Evolutionary conservation across 2,329 filamentous ascomycete genomes (phyloP).

Genomic region (Pseudocercospora fuligena): DNA sequence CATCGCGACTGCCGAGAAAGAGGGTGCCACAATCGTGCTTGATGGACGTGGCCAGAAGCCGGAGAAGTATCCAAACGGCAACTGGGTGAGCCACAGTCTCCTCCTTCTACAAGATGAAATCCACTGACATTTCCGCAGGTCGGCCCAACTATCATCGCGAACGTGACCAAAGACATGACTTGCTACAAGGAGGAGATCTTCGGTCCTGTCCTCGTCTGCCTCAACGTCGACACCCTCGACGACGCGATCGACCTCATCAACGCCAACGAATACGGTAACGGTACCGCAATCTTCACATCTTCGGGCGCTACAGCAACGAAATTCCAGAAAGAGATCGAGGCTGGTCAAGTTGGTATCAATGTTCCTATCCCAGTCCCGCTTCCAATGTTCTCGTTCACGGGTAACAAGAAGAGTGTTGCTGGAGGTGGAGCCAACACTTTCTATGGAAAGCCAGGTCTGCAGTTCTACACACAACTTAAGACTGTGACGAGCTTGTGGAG

Average conservation of each 20-base stretch:
- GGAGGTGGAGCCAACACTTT: slow-evolving; percentile 93
- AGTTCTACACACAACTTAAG: slow-evolving; percentile 97
- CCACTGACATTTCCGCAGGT: slow-evolving; percentile 54
- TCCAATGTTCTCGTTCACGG: slow-evolving; percentile 53
- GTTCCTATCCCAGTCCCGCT: slow-evolving; percentile 71
- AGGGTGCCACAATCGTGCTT: slow-evolving; percentile 81
- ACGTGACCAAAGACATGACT: slow-evolving; percentile 79
- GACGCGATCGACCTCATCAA: slow-evolving; percentile 84
- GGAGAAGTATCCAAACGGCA: slow-evolving; percentile 80
- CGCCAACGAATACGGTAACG: slow-evolving; percentile 84
- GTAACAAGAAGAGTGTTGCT: slow-evolving; percentile 84
- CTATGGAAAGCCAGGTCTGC: slow-evolving; percentile 89
- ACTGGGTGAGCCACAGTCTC: slow-evolving; percentile 62
- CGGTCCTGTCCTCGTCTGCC: slow-evolving; percentile 79
- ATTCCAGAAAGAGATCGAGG: slow-evolving; percentile 81
- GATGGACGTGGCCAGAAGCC: slow-evolving; percentile 78
- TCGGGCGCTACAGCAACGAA: slow-evolving; percentile 76
- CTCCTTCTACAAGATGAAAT: background rate
- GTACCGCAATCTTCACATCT: slow-evolving; percentile 81
- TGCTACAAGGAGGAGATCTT: slow-evolving; percentile 89
- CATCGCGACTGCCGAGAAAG: slow-evolving; percentile 76
- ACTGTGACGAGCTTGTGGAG: slow-evolving; percentile 94
- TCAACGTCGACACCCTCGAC: slow-evolving; percentile 77
- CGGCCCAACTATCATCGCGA: slow-evolving; percentile 79
- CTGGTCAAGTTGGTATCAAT: slow-evolving; percentile 85